Conservation (phyloP, 2,329 filamentous ascomycete genomes). For the Verticillium longisporum region DNA sequence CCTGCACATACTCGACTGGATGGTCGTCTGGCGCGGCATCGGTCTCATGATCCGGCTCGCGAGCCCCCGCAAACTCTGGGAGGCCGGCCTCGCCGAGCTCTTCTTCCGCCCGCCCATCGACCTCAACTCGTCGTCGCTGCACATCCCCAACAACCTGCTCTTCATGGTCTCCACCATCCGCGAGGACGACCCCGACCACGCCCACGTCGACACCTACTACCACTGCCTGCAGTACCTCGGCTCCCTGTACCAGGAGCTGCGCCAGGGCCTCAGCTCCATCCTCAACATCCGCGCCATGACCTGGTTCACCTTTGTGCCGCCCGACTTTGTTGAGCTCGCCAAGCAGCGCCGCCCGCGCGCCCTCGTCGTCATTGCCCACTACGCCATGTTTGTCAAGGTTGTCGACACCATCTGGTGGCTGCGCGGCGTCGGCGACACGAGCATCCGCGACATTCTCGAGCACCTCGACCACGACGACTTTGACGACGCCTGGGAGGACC, state of each 20-base stretch:
- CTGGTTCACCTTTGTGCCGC: constrained; percentile 44
- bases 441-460: constrained; percentile 35
- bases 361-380: constrained; percentile 45
- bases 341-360: constrained; percentile 34
- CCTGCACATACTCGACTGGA: constrained; percentile 49
- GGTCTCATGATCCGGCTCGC: constrained; percentile 39
- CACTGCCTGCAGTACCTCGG: constrained; percentile 41
- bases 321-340: constrained; percentile 34
- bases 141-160: constrained; percentile 40
- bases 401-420: constrained; percentile 42
- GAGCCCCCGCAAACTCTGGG: constrained; percentile 19
- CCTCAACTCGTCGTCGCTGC: constrained; percentile 28
- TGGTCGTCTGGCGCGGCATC: constrained; percentile 48
- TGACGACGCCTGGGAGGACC: not conserved
- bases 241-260: constrained; percentile 43
- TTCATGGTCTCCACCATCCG: constrained; percentile 40
- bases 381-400: constrained; percentile 43
- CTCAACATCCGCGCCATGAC: constrained; percentile 44
- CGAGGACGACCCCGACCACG: constrained; percentile 14
- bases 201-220: constrained; percentile 38
- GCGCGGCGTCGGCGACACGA: constrained; percentile 33
- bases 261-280: constrained; percentile 31
- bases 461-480: constrained; percentile 10
- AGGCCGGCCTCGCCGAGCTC: constrained; percentile 37
- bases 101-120: constrained; percentile 44